Base-by-base conservation (phyloP, 371 early-diverging fungal genomes). In the Apophysomyces variabilis region DNA sequence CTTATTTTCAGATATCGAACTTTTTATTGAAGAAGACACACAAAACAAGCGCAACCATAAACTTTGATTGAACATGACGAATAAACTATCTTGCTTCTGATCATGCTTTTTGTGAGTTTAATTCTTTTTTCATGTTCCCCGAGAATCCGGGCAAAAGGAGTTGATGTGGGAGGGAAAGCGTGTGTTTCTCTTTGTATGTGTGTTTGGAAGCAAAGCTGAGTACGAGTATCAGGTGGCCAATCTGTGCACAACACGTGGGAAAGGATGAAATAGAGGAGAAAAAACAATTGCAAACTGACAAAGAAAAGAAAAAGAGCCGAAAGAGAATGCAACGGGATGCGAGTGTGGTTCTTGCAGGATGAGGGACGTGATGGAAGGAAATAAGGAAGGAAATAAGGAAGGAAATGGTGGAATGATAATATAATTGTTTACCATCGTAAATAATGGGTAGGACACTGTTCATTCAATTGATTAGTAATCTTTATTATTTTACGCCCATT, bases 381-480 rank as follows among this genome's bases (percentile, higher is more conserved):
- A 45, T n/a, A 45, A 45, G 3, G 16, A 45, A 45, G 16, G 46
- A 18, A 18, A 45, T n/a, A 45, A 45, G 3, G 16, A 45, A 45
- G 16, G 46, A 18, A 18, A 13, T 0, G 9, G 12, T 6, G 46
- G 46, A 13, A 45, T 7, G 14, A 5, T 12, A 43, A 4, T 3
- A 45, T 13, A 45, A n/a, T 4, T 2, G 16, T 45, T 38, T 65
- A 68, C 69, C 69, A 68, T 32, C 69, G 46, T 45, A 68, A 60
- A 62, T 44, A 68, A 56, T 68, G 69, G 6, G 69, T 68, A 35
- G 69, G 69, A 38, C 69, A 68, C 69, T 68, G 45, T 5, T 8
- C 18, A 41, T 7, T 50, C 37, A 16, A 38, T 58, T 4, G 32
- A 9, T 46, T 62, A 38, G 38, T 36, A 0, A 6, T 41, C 14